Conservation (phyloP, 2,329 filamentous ascomycete species). For the Nectriaceae sp. region DNA sequence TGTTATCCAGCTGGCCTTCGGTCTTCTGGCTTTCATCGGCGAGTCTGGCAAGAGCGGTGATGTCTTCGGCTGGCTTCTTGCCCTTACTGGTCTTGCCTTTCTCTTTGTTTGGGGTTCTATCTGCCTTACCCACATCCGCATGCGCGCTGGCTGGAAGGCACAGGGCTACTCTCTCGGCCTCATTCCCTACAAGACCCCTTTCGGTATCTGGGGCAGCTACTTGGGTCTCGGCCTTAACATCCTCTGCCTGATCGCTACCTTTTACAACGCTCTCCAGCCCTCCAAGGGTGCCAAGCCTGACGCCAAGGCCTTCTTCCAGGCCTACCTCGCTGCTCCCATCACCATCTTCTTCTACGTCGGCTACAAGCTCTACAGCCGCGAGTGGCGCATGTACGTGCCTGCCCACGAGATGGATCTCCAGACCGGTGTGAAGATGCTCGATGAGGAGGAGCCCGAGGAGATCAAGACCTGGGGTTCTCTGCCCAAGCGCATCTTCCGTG, state of each 20-base stretch:
- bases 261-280: slow-evolving; percentile 63
- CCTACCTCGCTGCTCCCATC: slow-evolving; percentile 70
- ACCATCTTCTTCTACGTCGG: slow-evolving; percentile 66
- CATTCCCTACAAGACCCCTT: slow-evolving; percentile 78
- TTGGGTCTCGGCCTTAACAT: slow-evolving; percentile 75
- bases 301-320: slow-evolving; percentile 70
- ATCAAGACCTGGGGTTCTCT: slow-evolving; percentile 62
- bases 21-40: slow-evolving; percentile 77
- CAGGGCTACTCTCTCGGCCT: slow-evolving; percentile 71
- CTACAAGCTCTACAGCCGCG: slow-evolving; percentile 76
- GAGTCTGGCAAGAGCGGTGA: slow-evolving; percentile 59
- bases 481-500: slow-evolving; percentile 22
- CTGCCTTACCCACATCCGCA: slow-evolving; percentile 86
- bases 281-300: slow-evolving; percentile 66
- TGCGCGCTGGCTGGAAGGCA: slow-evolving; percentile 73
- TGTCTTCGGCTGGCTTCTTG: slow-evolving; percentile 79
- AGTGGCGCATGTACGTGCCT: slow-evolving; percentile 58
- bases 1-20: slow-evolving; percentile 63
- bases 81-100: slow-evolving; percentile 72
- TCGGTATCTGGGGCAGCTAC: slow-evolving; percentile 80
- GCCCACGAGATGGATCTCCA: slow-evolving; percentile 80
- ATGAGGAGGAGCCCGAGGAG: slow-evolving; percentile 80
- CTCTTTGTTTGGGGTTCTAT: slow-evolving; percentile 85
- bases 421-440: slow-evolving; percentile 75
- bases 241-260: slow-evolving; percentile 80